A percentile compares a stretch with the other conserved stretches of the same genome.
phyloP scores from a whole-genome alignment of 225 moss, liverwort and hornwort genomes.

The Anthoceros angustus region DNA sequence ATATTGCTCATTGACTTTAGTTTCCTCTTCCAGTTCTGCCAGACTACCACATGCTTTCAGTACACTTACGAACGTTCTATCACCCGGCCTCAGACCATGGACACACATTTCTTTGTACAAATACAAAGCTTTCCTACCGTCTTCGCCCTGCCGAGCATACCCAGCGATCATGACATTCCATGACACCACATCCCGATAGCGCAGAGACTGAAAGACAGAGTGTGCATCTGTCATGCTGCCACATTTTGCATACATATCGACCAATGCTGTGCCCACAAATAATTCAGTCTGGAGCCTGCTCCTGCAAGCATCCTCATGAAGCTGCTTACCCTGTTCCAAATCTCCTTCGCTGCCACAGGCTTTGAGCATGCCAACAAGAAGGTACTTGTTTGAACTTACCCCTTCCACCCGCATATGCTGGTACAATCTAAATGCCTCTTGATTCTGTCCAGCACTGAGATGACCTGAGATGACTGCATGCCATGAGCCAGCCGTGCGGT shows the following conservation, averaged over 20 bases:
- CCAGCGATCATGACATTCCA: not conserved
- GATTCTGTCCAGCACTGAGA: not conserved
- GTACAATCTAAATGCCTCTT: not conserved
- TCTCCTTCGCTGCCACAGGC: not conserved
- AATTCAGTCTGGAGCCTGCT: not conserved
- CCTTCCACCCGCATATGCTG: not conserved
- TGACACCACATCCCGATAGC: not conserved
- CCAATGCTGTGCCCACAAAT: not conserved
- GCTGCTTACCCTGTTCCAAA: not conserved
- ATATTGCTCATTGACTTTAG: not conserved
- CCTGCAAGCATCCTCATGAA: not conserved
- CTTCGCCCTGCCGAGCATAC: not conserved
- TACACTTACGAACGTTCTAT: not conserved
- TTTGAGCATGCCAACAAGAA: not conserved
- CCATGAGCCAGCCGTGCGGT: not conserved
- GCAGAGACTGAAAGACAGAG: not conserved
- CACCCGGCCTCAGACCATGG: not conserved
- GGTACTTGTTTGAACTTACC: not conserved
- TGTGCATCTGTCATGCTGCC: not conserved
- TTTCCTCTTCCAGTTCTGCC: not conserved
- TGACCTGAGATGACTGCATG: not conserved
- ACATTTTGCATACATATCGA: constrained; percentile 1
- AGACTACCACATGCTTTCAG: not conserved
- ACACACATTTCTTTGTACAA: not conserved
- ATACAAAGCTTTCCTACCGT: not conserved